phyloP scores from a whole-genome alignment of 345 rosid species.

The Rhodamnia argentea region DNA sequence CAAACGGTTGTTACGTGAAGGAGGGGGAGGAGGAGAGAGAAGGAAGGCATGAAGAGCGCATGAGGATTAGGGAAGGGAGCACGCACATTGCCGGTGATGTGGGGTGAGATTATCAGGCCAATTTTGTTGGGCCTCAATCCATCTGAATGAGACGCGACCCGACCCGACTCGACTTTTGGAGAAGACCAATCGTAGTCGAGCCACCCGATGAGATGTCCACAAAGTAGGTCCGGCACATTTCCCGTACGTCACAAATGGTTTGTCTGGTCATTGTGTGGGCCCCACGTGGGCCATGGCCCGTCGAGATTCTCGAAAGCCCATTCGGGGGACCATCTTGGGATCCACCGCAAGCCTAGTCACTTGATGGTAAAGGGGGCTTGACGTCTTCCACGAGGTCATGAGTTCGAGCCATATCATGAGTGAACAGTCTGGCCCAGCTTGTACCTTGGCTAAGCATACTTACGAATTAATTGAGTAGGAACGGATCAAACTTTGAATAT shows the following conservation, averaged over 20 bases:
- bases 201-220: not conserved
- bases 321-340: not conserved
- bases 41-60: not conserved
- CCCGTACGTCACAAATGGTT: not conserved
- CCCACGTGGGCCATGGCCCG: not conserved
- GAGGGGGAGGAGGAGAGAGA: not conserved
- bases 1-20: not conserved
- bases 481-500: not conserved
- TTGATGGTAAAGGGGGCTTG: not conserved
- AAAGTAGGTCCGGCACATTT: not conserved
- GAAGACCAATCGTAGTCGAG: not conserved
- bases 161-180: not conserved
- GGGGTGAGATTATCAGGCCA: not conserved
- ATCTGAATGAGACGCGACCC: not conserved
- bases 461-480: rapidly evolving
- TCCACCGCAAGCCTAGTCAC: not conserved
- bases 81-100: not conserved
- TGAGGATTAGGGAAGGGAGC: not conserved
- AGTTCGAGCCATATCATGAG: not conserved
- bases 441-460: rapidly evolving
- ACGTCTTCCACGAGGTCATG: not conserved
- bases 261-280: not conserved
- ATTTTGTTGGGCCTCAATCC: not conserved
- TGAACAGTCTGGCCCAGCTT: rapidly evolving
- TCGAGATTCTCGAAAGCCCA: not conserved